Evolutionary conservation across 2,329 filamentous ascomycete genomes (phyloP).

Genomic region (Ophiostoma angusticollis): DNA sequence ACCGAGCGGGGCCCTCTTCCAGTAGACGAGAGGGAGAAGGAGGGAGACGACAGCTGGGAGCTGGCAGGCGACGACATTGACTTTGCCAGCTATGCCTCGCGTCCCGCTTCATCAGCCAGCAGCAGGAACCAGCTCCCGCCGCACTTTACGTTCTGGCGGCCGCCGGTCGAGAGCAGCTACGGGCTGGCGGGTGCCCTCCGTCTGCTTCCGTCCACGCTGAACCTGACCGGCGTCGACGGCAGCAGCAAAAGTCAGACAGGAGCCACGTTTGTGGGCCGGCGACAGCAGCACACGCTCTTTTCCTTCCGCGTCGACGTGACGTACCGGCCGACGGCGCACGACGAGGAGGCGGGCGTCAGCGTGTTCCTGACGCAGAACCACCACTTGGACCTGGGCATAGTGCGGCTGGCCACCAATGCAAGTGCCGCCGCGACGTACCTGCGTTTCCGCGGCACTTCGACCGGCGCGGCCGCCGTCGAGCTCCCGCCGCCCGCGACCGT

Average conservation of each 20-base stretch:
- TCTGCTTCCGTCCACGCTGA: slow-evolving; percentile 34
- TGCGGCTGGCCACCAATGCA: slow-evolving; percentile 19
- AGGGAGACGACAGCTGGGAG: neutral
- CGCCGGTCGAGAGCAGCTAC: slow-evolving; percentile 33
- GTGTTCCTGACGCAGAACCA: slow-evolving; percentile 41
- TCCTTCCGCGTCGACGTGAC: slow-evolving; percentile 33
- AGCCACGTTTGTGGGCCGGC: slow-evolving; percentile 43
- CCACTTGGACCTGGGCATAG: slow-evolving; percentile 34
- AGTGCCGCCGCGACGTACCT: slow-evolving; percentile 12
- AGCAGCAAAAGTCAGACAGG: slow-evolving; percentile 32
- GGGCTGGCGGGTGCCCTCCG: slow-evolving; percentile 26
- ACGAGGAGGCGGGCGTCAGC: slow-evolving; percentile 39
- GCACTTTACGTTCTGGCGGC: slow-evolving; percentile 45
- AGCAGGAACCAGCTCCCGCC: slow-evolving; percentile 30
- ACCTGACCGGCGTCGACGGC: slow-evolving; percentile 40
- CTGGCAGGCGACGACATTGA: slow-evolving; percentile 17
- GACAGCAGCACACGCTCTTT: slow-evolving; percentile 44
- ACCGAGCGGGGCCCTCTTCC: slow-evolving; percentile 17
- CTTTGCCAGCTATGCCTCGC: slow-evolving; percentile 22
- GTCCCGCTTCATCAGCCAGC: too few species aligned
- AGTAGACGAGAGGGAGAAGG: slow-evolving; percentile 1
- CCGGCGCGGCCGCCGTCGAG: slow-evolving; percentile 25
- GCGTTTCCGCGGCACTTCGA: slow-evolving; percentile 31
- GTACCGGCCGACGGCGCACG: slow-evolving; percentile 24
- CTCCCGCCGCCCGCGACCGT: slow-evolving; percentile 16